A percentile compares a stretch with the other conserved stretches of the same genome.
These are phyloP conservation scores for Fusarium incarnatum DNA, from an alignment of 2,329 filamentous ascomycete genomes.

Conservation along the genomic window DNA sequence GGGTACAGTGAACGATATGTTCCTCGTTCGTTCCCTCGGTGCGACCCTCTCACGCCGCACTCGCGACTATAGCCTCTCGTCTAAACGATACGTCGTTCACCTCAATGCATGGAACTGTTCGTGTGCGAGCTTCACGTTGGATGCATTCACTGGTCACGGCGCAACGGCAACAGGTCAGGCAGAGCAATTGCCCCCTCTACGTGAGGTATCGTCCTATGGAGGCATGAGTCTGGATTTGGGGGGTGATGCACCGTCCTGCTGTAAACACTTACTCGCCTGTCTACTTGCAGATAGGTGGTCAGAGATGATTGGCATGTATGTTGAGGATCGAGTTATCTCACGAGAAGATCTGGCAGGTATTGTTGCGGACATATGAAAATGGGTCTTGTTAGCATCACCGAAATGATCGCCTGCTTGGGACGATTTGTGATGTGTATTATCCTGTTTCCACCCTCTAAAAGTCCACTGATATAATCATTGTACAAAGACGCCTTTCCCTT, in stretches of 20 bases:
- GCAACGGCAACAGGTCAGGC: slow-evolving; percentile 5
- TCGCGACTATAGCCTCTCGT: slow-evolving; percentile 25
- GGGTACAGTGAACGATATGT: slow-evolving; percentile 53
- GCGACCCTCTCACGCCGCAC: slow-evolving; percentile 48
- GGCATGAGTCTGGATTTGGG: slow-evolving; percentile 58
- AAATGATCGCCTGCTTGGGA: slow-evolving; percentile 12
- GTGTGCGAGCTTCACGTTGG: slow-evolving; percentile 85
- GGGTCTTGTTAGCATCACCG: slow-evolving; percentile 7
- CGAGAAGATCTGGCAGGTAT: slow-evolving; percentile 80
- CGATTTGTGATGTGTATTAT: slow-evolving; percentile 41
- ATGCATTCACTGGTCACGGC: slow-evolving; percentile 65
- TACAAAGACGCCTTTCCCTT: slow-evolving; percentile 46
- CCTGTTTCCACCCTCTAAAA: slow-evolving; percentile 40
- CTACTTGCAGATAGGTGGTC: slow-evolving; percentile 76
- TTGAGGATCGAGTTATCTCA: slow-evolving; percentile 65
- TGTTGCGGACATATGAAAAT: slow-evolving; percentile 57
- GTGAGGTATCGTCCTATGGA: slow-evolving; percentile 59
- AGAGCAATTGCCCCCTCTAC: neutral
- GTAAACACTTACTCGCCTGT: slow-evolving; percentile 92
- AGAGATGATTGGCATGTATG: slow-evolving; percentile 65
- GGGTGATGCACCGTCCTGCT: slow-evolving; percentile 68
- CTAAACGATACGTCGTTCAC: slow-evolving; percentile 74
- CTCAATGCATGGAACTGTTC: slow-evolving; percentile 86
- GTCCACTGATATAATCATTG: slow-evolving; percentile 47
- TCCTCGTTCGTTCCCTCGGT: slow-evolving; percentile 73